Conservation (phyloP, 306 rosid species). For the Acmispon strigosus region DNA sequence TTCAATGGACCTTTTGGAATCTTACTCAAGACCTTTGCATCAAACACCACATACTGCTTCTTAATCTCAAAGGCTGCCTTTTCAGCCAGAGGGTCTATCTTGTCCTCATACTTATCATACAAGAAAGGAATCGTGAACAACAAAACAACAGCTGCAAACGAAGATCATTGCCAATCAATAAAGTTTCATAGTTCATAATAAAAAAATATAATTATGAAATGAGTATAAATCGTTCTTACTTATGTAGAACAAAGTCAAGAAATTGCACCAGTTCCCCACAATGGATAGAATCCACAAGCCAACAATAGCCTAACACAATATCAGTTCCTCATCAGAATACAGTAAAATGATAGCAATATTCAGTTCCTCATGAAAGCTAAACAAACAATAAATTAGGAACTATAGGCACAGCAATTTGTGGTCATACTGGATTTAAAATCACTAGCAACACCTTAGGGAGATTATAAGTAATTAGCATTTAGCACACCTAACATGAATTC, state of each 20-base stretch:
- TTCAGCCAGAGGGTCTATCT: slow-evolving; percentile 64
- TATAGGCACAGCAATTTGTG: neutral
- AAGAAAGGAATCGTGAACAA: slow-evolving; percentile 70
- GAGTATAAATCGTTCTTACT: slow-evolving; percentile 33
- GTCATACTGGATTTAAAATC: neutral
- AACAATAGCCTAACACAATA: slow-evolving; percentile 47
- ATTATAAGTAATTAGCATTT: neutral
- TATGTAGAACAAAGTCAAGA: slow-evolving; percentile 84
- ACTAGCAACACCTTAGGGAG: too few relatives aligned
- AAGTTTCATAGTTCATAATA: neutral
- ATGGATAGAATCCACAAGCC: slow-evolving; percentile 78
- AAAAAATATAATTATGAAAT: neutral
- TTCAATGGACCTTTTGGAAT: slow-evolving; percentile 47
- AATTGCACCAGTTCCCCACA: slow-evolving; percentile 65
- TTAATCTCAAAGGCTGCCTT: slow-evolving; percentile 55
- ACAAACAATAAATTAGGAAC: neutral
- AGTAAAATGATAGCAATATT: neutral
- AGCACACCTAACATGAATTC: neutral
- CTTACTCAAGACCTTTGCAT: slow-evolving; percentile 68
- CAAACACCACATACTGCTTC: slow-evolving; percentile 66
- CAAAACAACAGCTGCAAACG: slow-evolving; percentile 60
- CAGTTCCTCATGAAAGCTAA: neutral
- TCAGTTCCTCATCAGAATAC: neutral
- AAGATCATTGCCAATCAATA: neutral
- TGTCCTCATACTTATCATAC: slow-evolving; percentile 67